Percentiles rank a stretch among this genome's conserved stretches.
These are phyloP conservation scores for Fonsecaea multimorphosa DNA, from an alignment of 2,329 filamentous ascomycete species.

Conservation along the genomic window DNA sequence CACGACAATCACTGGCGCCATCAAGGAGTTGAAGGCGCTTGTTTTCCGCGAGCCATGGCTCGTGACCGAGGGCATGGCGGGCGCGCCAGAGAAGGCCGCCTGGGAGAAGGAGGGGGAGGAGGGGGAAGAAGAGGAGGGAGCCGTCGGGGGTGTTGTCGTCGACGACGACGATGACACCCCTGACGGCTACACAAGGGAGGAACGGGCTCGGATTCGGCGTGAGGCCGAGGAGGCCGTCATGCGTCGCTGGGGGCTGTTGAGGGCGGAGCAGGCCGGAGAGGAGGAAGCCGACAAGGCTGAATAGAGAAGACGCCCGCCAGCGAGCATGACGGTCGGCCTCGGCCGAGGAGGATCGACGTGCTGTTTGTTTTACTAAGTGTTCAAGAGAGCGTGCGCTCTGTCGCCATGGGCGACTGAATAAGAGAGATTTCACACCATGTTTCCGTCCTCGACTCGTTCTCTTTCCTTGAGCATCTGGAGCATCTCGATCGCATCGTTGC, in stretches of 20 bases:
- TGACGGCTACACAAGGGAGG: slow-evolving; percentile 27
- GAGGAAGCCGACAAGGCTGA: slow-evolving; percentile 14
- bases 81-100: slow-evolving; percentile 29
- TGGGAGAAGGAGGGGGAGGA: slow-evolving; percentile 31
- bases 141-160: not conserved
- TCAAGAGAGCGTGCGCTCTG: slow-evolving; percentile 14
- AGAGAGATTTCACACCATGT: slow-evolving; percentile 6
- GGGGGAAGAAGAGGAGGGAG: slow-evolving; percentile 7
- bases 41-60: slow-evolving; percentile 34
- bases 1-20: slow-evolving; percentile 27
- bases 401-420: slow-evolving; percentile 13
- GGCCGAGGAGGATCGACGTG: not conserved
- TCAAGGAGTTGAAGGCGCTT: slow-evolving; percentile 21
- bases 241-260: slow-evolving; percentile 23
- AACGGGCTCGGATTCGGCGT: slow-evolving; percentile 18
- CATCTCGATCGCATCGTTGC: not conserved
- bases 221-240: slow-evolving; percentile 26
- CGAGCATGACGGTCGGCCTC: not conserved
- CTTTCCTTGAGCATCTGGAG: not conserved
- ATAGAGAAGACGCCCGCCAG: slow-evolving; percentile 4
- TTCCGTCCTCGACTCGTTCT: not conserved
- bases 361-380: not conserved
- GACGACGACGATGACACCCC: slow-evolving; percentile 17
- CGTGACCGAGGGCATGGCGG: slow-evolving; percentile 31
- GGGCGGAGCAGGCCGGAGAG: slow-evolving; percentile 22